Evolutionary conservation across 805 yeast genomes (phyloP).

Genomic region (Candida rishiriensis): DNA sequence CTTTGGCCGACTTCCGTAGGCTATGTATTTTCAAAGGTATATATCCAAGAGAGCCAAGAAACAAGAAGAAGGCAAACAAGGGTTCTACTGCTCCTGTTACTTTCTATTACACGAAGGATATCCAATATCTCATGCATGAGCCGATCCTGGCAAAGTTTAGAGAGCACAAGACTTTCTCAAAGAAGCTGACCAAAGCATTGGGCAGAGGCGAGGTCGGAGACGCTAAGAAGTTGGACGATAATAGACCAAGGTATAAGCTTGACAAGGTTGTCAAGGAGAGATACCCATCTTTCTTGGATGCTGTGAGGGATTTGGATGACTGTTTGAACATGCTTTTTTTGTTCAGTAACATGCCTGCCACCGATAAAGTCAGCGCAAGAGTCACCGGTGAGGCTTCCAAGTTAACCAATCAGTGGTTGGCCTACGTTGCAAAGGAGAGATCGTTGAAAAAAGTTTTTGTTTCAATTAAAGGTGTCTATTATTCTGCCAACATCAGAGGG

Average conservation of each 20-base stretch:
- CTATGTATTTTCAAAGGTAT: slow-evolving; percentile 97
- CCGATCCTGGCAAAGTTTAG: slow-evolving; percentile 88
- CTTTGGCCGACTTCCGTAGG: slow-evolving; percentile 94
- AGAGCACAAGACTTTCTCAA: slow-evolving; percentile 92
- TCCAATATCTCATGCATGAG: slow-evolving; percentile 91
- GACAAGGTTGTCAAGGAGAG: slow-evolving; percentile 92
- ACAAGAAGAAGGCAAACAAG: slow-evolving; percentile 93
- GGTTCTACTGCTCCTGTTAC: slow-evolving; percentile 97
- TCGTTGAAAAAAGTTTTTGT: slow-evolving; percentile 85
- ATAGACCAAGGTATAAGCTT: slow-evolving; percentile 78
- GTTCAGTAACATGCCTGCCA: slow-evolving; percentile 93
- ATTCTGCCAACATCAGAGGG: slow-evolving; percentile 84
- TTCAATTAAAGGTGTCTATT: slow-evolving; percentile 94
- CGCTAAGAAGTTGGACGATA: slow-evolving; percentile 79
- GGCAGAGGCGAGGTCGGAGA: slow-evolving; percentile 89
- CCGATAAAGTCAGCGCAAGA: slow-evolving; percentile 71
- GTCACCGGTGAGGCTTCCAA: slow-evolving; percentile 85
- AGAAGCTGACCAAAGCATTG: slow-evolving; percentile 81
- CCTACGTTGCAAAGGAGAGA: slow-evolving; percentile 83
- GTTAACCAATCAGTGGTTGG: slow-evolving; percentile 92
- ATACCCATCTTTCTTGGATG: slow-evolving; percentile 90
- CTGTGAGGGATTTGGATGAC: slow-evolving; percentile 90
- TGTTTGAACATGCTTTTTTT: slow-evolving; percentile 92
- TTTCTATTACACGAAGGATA: slow-evolving; percentile 90
- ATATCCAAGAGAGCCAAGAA: slow-evolving; percentile 93